phyloP scores from a whole-genome alignment of 352 stramenopile genomes.

The Plasmopara halstedii region DNA sequence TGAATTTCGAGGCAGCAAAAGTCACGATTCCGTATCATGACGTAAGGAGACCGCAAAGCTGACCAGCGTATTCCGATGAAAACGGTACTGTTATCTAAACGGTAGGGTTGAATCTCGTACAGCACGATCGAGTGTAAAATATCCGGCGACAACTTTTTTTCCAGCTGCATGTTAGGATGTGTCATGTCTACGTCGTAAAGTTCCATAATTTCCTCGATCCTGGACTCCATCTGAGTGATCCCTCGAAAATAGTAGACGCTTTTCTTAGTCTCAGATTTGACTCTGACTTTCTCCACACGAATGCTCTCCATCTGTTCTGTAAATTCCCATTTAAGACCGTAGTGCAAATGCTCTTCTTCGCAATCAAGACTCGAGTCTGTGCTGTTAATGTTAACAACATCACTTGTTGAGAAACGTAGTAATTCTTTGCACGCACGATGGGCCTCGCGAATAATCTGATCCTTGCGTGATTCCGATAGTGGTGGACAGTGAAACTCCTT shows the following conservation, averaged over 20 bases:
- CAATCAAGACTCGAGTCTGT: constrained; percentile 17
- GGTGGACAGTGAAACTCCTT: constrained; percentile 76
- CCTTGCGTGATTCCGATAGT: constrained; percentile 42
- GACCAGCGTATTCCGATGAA: constrained; percentile 80
- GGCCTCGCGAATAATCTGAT: constrained; percentile 66
- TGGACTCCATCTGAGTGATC: constrained; percentile 56
- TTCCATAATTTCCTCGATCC: constrained; percentile 63
- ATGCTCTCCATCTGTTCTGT: constrained; percentile 61
- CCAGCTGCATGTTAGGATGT: constrained; percentile 66
- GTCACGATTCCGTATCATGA: constrained; percentile 68
- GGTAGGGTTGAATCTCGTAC: constrained; percentile 68
- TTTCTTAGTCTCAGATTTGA: constrained; percentile 49
- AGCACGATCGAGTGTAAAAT: constrained; percentile 73
- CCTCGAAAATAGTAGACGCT: constrained; percentile 68
- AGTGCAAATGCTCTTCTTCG: constrained; percentile 26
- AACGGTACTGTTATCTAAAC: constrained; percentile 32
- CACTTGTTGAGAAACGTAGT: constrained; percentile 57
- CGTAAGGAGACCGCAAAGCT: constrained; percentile 57
- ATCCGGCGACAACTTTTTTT: constrained; percentile 65
- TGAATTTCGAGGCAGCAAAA: constrained; percentile 77
- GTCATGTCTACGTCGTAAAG: constrained; percentile 66
- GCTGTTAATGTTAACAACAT: constrained; percentile 40
- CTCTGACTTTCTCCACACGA: constrained; percentile 70
- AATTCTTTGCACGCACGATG: constrained; percentile 73
- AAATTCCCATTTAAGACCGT: constrained; percentile 67